Conservation (phyloP, 1,284 basidiomycete species). For the Naganishia albida region DNA sequence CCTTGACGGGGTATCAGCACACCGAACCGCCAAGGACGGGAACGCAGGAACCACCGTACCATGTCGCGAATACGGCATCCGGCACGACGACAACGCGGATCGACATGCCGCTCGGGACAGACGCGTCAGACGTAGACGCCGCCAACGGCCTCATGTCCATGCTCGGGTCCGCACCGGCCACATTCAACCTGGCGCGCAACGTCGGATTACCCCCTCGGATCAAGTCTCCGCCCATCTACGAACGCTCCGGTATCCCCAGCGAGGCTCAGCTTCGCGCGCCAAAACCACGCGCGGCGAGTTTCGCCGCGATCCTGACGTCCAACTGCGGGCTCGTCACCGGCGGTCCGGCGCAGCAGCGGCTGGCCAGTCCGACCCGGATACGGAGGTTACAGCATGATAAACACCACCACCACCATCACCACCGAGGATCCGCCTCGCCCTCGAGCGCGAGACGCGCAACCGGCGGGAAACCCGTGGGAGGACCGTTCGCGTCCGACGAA, state of each 20-base stretch:
- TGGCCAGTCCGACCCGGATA: conserved; percentile 17
- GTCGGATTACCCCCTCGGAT: neutral
- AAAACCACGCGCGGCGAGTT: conserved; percentile 22
- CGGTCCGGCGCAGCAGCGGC: neutral
- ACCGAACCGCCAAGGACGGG: neutral
- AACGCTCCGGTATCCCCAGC: neutral
- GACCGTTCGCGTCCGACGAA: neutral
- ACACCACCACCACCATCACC: neutral
- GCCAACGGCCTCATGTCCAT: conserved; percentile 28
- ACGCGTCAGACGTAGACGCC: conserved; percentile 25
- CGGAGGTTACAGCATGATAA: conserved; percentile 3
- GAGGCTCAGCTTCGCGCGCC: neutral
- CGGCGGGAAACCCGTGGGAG: neutral
- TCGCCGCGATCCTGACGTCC: conserved; percentile 9
- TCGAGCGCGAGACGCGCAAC: conserved; percentile 1
- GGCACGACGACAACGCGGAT: neutral
- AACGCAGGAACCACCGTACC: neutral
- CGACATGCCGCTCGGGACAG: conserved; percentile 19
- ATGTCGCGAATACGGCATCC: neutral
- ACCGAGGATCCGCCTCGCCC: conserved; percentile 2
- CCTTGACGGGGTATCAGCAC: conserved; percentile 17
- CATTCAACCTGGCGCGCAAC: conserved; percentile 21
- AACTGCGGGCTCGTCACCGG: neutral
- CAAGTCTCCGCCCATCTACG: neutral
- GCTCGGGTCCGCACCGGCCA: conserved; percentile 23